A percentile compares a stretch with the other conserved stretches of the same genome.
Evolutionary conservation across 1,284 basidiomycete species (phyloP).

Genomic region (Neotropicomus parvogracilis): DNA sequence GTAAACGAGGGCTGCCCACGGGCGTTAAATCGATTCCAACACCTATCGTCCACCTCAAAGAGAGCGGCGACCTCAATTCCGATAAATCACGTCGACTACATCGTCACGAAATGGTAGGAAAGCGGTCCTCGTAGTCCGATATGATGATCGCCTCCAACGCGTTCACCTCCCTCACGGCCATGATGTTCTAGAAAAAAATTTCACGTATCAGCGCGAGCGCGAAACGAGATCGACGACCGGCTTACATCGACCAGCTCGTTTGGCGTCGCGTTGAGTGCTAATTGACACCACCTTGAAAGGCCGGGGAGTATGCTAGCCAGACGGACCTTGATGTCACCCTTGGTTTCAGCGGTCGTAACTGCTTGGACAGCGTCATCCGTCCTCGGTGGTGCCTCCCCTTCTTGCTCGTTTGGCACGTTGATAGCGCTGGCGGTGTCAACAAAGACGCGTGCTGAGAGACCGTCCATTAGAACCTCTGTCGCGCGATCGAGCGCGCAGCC

Average conservation of each 20-base stretch:
- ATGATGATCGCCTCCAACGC: conserved; percentile 49
- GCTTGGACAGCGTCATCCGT: conserved; percentile 17
- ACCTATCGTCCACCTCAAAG: too few relatives aligned
- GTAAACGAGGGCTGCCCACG: too few relatives aligned
- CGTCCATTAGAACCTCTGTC: conserved; percentile 51
- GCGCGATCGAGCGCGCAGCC: conserved; percentile 66
- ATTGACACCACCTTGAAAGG: conserved; percentile 70
- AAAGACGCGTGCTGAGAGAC: conserved; percentile 58
- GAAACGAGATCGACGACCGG: conserved; percentile 6
- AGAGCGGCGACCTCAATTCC: too few relatives aligned
- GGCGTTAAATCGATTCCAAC: too few relatives aligned
- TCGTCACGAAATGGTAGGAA: conserved; percentile 23
- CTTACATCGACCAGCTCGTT: conserved; percentile 84
- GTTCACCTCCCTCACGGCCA: conserved; percentile 42
- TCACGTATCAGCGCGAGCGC: not conserved
- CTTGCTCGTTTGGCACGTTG: conserved; percentile 19
- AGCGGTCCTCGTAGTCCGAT: conserved; percentile 38
- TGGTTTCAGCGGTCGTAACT: conserved; percentile 6
- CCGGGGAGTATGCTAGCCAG: conserved; percentile 77
- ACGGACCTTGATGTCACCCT: conserved; percentile 50
- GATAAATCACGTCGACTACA: too few relatives aligned
- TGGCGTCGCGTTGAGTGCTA: conserved; percentile 68
- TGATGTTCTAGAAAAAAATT: conserved; percentile 33
- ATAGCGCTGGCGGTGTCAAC: conserved; percentile 28
- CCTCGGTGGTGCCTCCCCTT: conserved; percentile 11